Conservation (phyloP, 2,329 filamentous ascomycete genomes). For the Exutisphaerella laricina region DNA sequence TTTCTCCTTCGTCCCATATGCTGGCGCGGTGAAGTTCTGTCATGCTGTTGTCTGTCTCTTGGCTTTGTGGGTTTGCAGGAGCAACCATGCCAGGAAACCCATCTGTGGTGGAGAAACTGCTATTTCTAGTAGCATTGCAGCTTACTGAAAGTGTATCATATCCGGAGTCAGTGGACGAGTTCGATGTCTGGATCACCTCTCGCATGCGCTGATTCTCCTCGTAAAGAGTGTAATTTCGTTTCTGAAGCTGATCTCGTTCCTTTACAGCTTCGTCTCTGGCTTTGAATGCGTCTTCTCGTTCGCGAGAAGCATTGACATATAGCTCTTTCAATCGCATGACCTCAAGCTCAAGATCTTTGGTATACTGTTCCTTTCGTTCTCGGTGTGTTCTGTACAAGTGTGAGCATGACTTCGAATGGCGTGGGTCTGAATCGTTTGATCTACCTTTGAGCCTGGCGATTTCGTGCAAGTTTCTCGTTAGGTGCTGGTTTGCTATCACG, state of each 20-base stretch:
- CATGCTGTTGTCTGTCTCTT: conserved; percentile 9
- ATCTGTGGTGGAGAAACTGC: conserved; percentile 16
- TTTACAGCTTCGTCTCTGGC: conserved; percentile 12
- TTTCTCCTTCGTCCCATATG: conserved; percentile 16
- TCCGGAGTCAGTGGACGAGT: conserved; percentile 18
- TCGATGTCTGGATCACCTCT: conserved; percentile 11
- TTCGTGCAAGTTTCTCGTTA: conserved; percentile 21
- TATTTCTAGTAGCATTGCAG: conserved; percentile 17
- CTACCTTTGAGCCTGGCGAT: conserved; percentile 23
- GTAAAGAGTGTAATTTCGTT: conserved; percentile 6
- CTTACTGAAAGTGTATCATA: conserved; percentile 17
- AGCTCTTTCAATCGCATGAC: conserved; percentile 21
- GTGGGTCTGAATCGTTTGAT: no score
- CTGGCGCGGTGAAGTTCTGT: conserved; percentile 1
- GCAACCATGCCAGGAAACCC: conserved; percentile 15
- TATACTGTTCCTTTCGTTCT: conserved; percentile 24
- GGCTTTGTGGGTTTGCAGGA: conserved; percentile 9
- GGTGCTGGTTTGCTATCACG: conserved; percentile 22
- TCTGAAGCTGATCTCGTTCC: conserved; percentile 14
- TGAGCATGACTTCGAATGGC: not conserved
- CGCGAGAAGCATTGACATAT: conserved; percentile 14
- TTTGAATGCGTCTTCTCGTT: conserved; percentile 16
- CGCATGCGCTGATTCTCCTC: conserved; percentile 14
- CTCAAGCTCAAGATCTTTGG: conserved; percentile 22
- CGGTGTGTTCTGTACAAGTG: conserved; percentile 17